Percentiles rank a stretch among this genome's conserved stretches.
Conservation (phyloP, 768 basidiomycete genomes). For the Cystofilobasidium capitatum region DNA sequence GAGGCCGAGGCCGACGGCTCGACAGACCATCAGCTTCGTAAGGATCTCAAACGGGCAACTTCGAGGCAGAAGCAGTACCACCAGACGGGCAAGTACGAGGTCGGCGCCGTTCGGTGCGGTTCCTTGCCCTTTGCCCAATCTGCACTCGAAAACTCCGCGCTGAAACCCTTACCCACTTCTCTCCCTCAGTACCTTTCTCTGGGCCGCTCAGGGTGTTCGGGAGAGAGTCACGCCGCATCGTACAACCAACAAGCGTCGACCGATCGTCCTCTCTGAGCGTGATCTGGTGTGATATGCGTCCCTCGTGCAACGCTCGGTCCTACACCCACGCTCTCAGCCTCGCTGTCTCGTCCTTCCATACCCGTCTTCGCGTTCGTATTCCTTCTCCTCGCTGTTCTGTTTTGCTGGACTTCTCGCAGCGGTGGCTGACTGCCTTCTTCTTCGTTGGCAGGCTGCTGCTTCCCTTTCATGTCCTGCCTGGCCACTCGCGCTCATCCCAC, state of each 20-base stretch:
- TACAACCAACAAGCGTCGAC: neutral
- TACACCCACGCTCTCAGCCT: too few relatives aligned
- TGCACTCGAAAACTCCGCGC: too few relatives aligned
- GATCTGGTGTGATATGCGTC: neutral
- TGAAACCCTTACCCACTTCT: too few relatives aligned
- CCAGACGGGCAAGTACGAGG: neutral
- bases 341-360: too few relatives aligned
- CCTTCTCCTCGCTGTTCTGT: too few relatives aligned
- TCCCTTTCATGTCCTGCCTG: too few relatives aligned
- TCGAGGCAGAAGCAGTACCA: neutral
- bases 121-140: neutral
- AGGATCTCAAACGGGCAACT: constrained; percentile 41
- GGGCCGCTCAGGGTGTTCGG: neutral
- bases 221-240: constrained; percentile 3
- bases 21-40: constrained; percentile 44
- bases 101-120: neutral
- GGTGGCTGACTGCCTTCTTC: too few relatives aligned
- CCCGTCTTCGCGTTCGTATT: too few relatives aligned
- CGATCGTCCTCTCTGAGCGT: neutral
- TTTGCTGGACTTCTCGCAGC: too few relatives aligned
- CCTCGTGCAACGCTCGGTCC: too few relatives aligned
- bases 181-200: neutral
- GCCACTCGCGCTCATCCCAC: too few relatives aligned
- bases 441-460: too few relatives aligned
- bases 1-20: constrained; percentile 43